Percentiles rank a stretch among this genome's conserved stretches.
Conservation (phyloP, 176 grass and related monocot genomes). For the Ensete glaucum region DNA sequence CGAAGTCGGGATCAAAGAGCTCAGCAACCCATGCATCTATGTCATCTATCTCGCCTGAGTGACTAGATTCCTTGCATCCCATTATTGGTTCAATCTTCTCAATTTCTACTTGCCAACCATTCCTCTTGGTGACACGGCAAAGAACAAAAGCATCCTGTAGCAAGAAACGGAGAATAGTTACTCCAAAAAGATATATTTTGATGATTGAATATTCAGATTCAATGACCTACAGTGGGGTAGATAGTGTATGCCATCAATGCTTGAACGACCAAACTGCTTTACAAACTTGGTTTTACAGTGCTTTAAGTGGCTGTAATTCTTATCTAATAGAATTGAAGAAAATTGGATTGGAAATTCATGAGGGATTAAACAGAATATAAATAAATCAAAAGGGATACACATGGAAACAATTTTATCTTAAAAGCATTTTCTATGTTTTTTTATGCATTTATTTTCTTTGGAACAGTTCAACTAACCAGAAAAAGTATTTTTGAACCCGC, state of each 20-base stretch:
- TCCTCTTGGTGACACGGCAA: constrained; percentile 83
- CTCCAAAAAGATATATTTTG: neutral
- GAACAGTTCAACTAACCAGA: too few species aligned
- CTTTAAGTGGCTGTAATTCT: neutral
- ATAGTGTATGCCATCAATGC: neutral
- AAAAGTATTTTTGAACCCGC: too few species aligned
- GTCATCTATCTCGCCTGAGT: constrained; percentile 6
- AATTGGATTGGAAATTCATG: neutral
- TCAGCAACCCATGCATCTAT: constrained; percentile 33
- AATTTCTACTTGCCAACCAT: constrained; percentile 26
- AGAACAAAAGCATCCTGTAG: constrained; percentile 81
- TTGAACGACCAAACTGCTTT: neutral
- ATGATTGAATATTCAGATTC: neutral
- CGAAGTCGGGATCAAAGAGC: constrained; percentile 38
- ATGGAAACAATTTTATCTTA: too few species aligned
- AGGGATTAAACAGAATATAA: too few species aligned
- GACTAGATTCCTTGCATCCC: constrained; percentile 19
- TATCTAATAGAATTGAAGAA: neutral
- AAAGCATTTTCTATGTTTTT: too few species aligned
- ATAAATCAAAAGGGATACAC: too few species aligned
- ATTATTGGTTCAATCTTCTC: constrained; percentile 22
- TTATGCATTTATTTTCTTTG: too few species aligned
- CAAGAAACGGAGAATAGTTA: constrained; percentile 1
- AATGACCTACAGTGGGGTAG: too few species aligned
- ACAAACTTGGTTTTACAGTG: neutral